These are phyloP conservation scores for Vachellia collinsii DNA, from an alignment of 306 rosid species.

Conservation along the genomic window DNA sequence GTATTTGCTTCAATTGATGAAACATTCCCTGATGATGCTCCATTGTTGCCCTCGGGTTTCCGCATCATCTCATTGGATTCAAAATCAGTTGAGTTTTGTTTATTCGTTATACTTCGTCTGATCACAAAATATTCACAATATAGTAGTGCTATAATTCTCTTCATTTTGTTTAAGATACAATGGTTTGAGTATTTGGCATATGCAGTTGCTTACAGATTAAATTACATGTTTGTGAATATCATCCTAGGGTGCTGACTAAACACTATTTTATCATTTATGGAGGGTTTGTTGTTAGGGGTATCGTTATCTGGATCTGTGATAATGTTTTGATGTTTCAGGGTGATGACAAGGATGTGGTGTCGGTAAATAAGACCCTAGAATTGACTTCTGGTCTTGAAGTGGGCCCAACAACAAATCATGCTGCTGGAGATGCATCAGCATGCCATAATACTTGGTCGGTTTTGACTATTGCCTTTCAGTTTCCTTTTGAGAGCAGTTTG, in stretches of 20 bases:
- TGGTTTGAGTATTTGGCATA: background rate
- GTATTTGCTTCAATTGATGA: conserved; percentile 97
- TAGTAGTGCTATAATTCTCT: too few relatives aligned
- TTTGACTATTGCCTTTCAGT: conserved; percentile 95
- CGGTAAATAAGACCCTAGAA: conserved; percentile 75
- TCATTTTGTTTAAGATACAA: background rate
- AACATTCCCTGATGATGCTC: conserved; percentile 95
- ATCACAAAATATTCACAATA: background rate
- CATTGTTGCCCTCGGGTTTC: conserved; percentile 91
- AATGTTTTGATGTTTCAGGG: conserved; percentile 49
- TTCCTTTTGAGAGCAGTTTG: conserved; percentile 80
- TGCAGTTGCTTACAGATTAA: background rate
- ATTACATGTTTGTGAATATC: background rate
- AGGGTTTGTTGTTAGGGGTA: background rate
- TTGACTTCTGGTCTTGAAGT: conserved; percentile 91
- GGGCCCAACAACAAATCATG: conserved; percentile 56
- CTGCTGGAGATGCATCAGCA: conserved; percentile 54
- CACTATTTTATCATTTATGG: background rate
- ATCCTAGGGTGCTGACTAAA: background rate
- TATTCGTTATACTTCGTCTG: background rate
- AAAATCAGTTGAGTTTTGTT: conserved; percentile 80
- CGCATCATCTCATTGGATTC: conserved; percentile 92
- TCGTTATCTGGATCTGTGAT: background rate
- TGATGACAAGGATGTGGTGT: conserved; percentile 65
- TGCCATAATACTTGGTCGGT: conserved; percentile 75